Base-by-base conservation (phyloP, 805 yeast species). In the Kregervanrija fluxuum region DNA sequence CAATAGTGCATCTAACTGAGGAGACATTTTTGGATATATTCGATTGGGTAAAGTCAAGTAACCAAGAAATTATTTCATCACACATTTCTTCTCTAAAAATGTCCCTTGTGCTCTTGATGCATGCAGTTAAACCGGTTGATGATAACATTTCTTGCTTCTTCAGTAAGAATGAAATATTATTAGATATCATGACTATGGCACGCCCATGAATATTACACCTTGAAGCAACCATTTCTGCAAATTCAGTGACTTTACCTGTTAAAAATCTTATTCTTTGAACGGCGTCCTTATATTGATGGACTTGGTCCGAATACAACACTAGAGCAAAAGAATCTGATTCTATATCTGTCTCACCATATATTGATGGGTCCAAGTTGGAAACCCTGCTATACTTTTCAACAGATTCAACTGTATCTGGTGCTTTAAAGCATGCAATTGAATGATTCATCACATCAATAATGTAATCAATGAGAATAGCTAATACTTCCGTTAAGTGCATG, bases 41-140 rank as follows among this genome's bases (percentile, higher is more conserved):
- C 10, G 83, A 72, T 38, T 70, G 71, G 0, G 82, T 67, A 28
- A 88, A 60, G 35, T 79, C 82, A 28, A 65, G 60, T 5, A 87
- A 57, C 89, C 93, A 84, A n/a, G 59, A 54, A 6, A 85, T 58
- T 14, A 87, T 77, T 48, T 82, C 88, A 36, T 76, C 80, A 52
- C 84, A 80, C 85, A 85, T 80, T 46, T 84, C 90, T 56, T 88
- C 95, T 42, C 93, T 68, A 56, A 85, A 82, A 6, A 76, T 66
- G 55, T 87, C 95, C 45, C 89, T 67, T 13, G 77, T 69, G 42
- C 80, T 75, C 44, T 87, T 66, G 12, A 88, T 80, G 40, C 85
- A 74, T 1, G 82, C 73, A 2, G 82, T 74, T 14, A 85, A 66
- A 0, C 89, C 89, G 0, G 87, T 80, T 0, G 79, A 65, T 16